Evolutionary conservation across 2,329 filamentous ascomycete species (phyloP).

Genomic region (Diplodia mutila): DNA sequence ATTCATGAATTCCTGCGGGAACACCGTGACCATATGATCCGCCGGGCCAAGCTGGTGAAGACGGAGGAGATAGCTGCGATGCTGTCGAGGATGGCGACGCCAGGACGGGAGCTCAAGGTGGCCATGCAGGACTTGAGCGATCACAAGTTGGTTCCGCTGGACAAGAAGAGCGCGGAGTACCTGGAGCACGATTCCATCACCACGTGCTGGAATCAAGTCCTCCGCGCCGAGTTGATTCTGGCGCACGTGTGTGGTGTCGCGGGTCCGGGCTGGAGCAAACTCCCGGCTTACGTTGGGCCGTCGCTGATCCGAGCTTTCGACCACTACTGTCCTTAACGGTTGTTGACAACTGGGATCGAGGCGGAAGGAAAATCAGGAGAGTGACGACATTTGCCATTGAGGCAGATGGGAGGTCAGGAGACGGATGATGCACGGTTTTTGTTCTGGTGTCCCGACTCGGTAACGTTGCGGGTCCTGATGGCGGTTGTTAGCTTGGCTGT

Average conservation of each 20-base stretch:
- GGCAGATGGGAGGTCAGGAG: background rate
- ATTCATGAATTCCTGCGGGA: too few relatives aligned
- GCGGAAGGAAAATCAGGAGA: too few relatives aligned
- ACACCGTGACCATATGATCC: too few relatives aligned
- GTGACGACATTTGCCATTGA: background rate
- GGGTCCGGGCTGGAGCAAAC: background rate
- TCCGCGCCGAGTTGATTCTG: background rate
- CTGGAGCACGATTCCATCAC: background rate
- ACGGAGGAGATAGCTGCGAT: background rate
- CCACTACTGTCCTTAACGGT: too few relatives aligned
- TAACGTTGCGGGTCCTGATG: background rate
- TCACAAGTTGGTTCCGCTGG: background rate
- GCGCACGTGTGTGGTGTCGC: background rate
- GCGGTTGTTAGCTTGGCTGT: background rate
- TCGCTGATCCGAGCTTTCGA: too few relatives aligned
- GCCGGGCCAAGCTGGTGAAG: background rate
- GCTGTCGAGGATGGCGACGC: background rate
- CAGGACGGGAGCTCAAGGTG: background rate
- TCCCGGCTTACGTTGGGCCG: background rate
- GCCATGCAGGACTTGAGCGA: background rate
- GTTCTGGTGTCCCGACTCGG: background rate
- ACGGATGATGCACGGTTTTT: background rate
- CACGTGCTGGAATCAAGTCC: background rate
- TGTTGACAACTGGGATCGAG: too few relatives aligned
- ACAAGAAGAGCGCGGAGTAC: background rate